A percentile compares a stretch with the other conserved stretches of the same genome.
phyloP scores from a whole-genome alignment of 495 filamentous ascomycete species.

The Bathelium albidoporum region DNA sequence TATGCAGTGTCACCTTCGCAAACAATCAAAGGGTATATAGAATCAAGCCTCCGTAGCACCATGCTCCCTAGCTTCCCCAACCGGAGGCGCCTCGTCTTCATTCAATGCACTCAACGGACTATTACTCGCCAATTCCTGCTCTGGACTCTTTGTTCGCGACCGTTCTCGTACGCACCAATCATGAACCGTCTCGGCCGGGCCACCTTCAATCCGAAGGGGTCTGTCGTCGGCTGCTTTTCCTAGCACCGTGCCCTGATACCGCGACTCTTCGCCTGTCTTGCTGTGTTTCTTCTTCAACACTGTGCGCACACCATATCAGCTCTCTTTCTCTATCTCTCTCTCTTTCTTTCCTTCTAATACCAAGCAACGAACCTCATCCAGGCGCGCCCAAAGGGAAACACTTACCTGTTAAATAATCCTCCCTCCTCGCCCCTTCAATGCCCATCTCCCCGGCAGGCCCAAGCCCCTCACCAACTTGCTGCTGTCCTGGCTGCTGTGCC shows the following conservation, averaged over 20 bases:
- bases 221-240: conserved; percentile 59
- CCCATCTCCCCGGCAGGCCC: conserved; percentile 23
- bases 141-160: neutral
- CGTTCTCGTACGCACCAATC: conserved; percentile 43
- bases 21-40: neutral
- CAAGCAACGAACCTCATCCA: conserved; percentile 18
- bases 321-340: neutral
- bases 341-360: no score
- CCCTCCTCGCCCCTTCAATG: conserved; percentile 41
- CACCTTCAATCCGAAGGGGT: conserved; percentile 61
- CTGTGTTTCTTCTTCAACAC: conserved; percentile 72
- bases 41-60: neutral
- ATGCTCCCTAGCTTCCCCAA: neutral
- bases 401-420: conserved; percentile 63
- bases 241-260: conserved; percentile 69
- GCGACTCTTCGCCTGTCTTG: conserved; percentile 69
- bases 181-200: conserved; percentile 50
- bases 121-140: neutral
- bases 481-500: no score
- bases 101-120: neutral
- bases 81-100: neutral
- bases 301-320: conserved; percentile 4
- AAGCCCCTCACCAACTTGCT: no score
- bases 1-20: neutral
- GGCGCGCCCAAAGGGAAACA: neutral